Evolutionary conservation across 176 grass and related monocot species (phyloP).

Genomic region (Olyra latifolia): DNA sequence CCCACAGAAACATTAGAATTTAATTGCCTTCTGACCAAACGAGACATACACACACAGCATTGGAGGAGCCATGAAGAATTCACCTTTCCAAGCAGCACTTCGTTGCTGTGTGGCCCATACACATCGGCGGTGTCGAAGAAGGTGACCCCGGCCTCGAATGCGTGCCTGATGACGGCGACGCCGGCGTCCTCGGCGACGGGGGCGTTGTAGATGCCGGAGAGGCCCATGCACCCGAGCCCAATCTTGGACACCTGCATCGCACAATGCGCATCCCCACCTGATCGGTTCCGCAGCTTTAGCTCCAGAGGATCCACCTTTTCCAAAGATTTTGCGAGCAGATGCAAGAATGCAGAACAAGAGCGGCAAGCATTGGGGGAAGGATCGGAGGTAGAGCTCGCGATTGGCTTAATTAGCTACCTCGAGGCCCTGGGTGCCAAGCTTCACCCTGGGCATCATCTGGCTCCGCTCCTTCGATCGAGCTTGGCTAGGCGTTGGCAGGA

Average conservation of each 20-base stretch:
- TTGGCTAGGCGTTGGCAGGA: no score
- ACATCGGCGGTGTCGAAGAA: slow-evolving; percentile 55
- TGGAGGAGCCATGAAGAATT: neutral
- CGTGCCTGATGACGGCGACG: slow-evolving; percentile 47
- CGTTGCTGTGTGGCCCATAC: slow-evolving; percentile 43
- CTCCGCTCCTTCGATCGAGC: slow-evolving; percentile 33
- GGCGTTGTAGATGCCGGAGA: slow-evolving; percentile 64
- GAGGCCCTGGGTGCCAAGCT: slow-evolving; percentile 60
- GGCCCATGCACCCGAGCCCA: slow-evolving; percentile 83
- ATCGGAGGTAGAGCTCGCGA: neutral
- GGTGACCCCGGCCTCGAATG: slow-evolving; percentile 65
- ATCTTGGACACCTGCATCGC: slow-evolving; percentile 68
- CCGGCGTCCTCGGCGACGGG: slow-evolving; percentile 56
- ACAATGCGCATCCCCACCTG: neutral
- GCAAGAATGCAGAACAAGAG: neutral
- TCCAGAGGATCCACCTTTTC: no score
- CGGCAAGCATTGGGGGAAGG: neutral
- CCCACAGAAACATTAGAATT: no score
- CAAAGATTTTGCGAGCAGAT: neutral
- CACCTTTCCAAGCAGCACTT: slow-evolving; percentile 77
- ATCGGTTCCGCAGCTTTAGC: neutral
- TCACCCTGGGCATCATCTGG: slow-evolving; percentile 49
- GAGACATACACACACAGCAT: neutral
- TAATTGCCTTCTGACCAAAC: neutral
- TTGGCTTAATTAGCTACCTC: no score